Evolutionary conservation across 768 basidiomycete species (phyloP).

Genomic region (Pisolithus albus): DNA sequence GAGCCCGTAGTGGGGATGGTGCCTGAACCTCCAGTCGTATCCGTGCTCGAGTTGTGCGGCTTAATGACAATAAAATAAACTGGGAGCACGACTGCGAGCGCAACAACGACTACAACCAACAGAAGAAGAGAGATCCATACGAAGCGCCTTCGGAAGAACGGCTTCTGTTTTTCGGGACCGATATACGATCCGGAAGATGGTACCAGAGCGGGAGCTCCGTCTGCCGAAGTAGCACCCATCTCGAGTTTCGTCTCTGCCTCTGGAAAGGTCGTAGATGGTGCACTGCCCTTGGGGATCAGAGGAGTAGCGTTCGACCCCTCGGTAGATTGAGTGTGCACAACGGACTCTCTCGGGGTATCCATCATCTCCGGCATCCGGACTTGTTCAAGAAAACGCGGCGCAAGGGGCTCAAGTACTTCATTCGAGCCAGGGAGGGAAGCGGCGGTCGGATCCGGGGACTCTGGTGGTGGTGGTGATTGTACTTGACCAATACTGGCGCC

Average conservation of each 20-base stretch:
- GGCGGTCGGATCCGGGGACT: not conserved
- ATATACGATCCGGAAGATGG: not conserved
- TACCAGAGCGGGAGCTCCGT: conserved; percentile 4
- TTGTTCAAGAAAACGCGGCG: conserved; percentile 18
- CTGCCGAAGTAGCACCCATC: not conserved
- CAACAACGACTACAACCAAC: conserved; percentile 21
- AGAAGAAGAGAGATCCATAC: conserved; percentile 25
- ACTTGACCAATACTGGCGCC: not conserved
- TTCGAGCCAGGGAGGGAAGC: not conserved
- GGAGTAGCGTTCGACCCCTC: conserved; percentile 16
- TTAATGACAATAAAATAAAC: conserved; percentile 29
- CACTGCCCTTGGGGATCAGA: conserved; percentile 18
- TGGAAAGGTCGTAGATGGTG: not conserved
- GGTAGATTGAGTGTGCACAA: conserved; percentile 9
- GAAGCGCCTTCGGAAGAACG: conserved; percentile 14
- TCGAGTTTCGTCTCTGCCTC: not conserved
- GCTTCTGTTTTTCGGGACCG: conserved; percentile 10
- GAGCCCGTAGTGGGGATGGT: not conserved
- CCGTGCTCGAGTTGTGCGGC: conserved; percentile 7
- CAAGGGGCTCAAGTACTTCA: conserved; percentile 12
- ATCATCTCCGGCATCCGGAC: conserved; percentile 14
- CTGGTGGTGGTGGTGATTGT: not conserved
- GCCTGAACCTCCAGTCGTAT: not conserved
- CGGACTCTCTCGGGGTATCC: conserved; percentile 18
- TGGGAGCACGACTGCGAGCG: conserved; percentile 37